Conservation (phyloP, 2,329 filamentous ascomycete genomes). For the Colletotrichum navitas region DNA sequence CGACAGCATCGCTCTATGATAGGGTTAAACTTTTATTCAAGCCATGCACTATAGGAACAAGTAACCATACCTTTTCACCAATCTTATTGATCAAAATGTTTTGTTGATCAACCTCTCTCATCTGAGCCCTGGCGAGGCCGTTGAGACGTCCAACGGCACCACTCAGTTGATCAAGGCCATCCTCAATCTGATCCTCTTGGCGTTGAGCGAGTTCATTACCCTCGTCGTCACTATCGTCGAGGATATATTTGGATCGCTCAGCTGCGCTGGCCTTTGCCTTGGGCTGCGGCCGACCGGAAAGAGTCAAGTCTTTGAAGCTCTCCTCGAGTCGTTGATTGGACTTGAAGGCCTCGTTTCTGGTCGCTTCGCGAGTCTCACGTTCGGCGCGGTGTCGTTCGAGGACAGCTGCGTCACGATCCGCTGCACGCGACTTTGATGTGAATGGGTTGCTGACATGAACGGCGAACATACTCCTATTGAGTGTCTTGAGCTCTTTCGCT, state of each 20-base stretch:
- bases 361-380: conserved; percentile 73
- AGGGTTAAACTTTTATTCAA: conserved; percentile 47
- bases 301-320: conserved; percentile 56
- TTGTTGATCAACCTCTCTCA: conserved; percentile 80
- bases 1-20: conserved; percentile 81
- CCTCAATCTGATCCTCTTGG: conserved; percentile 68
- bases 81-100: conserved; percentile 83
- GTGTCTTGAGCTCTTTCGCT: conserved; percentile 83
- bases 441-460: conserved; percentile 84
- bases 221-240: conserved; percentile 80
- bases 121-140: conserved; percentile 78
- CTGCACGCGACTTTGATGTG: conserved; percentile 74
- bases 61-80: conserved; percentile 74
- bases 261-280: conserved; percentile 24
- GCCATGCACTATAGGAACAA: not conserved
- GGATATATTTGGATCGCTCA: conserved; percentile 73
- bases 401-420: conserved; percentile 75
- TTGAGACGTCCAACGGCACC: conserved; percentile 79
- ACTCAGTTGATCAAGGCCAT: conserved; percentile 73
- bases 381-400: conserved; percentile 77
- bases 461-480: conserved; percentile 93
- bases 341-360: conserved; percentile 64
- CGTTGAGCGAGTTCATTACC: conserved; percentile 49
- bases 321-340: conserved; percentile 67
- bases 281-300: conserved; percentile 45